Percentiles rank a stretch among this genome's conserved stretches.
phyloP scores from a whole-genome alignment of 2,329 filamentous ascomycete genomes.

The Pezicula rhizophila region DNA sequence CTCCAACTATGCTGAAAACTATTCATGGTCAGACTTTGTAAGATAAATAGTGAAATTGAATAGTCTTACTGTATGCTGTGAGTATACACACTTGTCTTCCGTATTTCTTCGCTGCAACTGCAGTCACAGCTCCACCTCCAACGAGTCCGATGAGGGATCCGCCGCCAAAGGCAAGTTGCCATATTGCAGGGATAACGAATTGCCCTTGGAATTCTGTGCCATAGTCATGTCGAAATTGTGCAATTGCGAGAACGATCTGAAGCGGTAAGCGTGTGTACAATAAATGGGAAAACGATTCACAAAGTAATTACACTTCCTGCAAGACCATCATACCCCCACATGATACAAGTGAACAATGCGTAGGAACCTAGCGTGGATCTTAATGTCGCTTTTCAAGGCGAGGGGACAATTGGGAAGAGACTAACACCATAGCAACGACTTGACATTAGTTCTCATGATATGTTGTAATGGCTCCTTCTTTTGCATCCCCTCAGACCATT shows the following conservation, averaged over 20 bases:
- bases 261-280: not conserved
- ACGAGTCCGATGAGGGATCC: constrained; percentile 13
- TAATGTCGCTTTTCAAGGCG: not conserved
- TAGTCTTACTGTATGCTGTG: constrained; percentile 10
- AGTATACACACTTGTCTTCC: constrained; percentile 16
- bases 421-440: constrained; percentile 14
- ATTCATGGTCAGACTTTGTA: not conserved
- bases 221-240: constrained; percentile 16
- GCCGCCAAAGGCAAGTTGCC: constrained; percentile 14
- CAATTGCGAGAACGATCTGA: constrained; percentile 17
- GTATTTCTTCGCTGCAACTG: constrained; percentile 12
- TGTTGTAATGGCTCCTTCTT: constrained; percentile 9
- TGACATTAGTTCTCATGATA: constrained; percentile 9
- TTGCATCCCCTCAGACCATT: not conserved
- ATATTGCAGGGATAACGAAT: constrained; percentile 14
- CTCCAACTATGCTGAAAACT: constrained; percentile 14
- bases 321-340: constrained; percentile 20
- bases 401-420: not conserved
- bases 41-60: not conserved
- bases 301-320: constrained; percentile 11
- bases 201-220: constrained; percentile 8
- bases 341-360: constrained; percentile 16
- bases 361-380: constrained; percentile 8
- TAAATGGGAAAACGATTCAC: not conserved
- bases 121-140: constrained; percentile 12